Percentiles rank a stretch among this genome's conserved stretches.
phyloP scores from a whole-genome alignment of 768 basidiomycete species.

The Gelatoporia subvermispora region DNA sequence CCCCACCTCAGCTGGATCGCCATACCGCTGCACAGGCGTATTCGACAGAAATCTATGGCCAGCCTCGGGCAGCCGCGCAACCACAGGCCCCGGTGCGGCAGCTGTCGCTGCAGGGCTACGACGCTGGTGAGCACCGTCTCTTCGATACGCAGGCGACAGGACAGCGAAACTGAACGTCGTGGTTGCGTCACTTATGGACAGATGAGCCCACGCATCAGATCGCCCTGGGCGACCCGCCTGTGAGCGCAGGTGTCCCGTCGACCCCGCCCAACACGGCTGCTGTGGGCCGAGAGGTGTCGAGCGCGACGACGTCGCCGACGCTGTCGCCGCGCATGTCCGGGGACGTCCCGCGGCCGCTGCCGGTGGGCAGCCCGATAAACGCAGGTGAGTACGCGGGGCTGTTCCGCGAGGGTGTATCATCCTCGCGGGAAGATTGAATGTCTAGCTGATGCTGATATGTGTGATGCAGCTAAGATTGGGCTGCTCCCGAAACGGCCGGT shows the following conservation, averaged over 20 bases:
- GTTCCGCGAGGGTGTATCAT: too few species aligned
- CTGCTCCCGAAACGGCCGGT: constrained; percentile 73
- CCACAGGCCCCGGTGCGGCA: neutral
- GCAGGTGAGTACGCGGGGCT: constrained; percentile 13
- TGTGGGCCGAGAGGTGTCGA: neutral
- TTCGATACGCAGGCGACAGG: neutral
- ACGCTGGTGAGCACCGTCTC: constrained; percentile 8
- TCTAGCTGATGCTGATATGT: neutral
- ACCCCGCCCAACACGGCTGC: constrained; percentile 2
- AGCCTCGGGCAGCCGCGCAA: constrained; percentile 1
- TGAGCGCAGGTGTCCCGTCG: neutral
- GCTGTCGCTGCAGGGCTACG: constrained; percentile 14
- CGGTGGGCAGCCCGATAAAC: constrained; percentile 22
- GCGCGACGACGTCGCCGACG: constrained; percentile 2
- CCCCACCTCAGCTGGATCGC: constrained; percentile 14
- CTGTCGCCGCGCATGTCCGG: constrained; percentile 13
- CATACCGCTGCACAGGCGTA: constrained; percentile 22
- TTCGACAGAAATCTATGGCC: constrained; percentile 14
- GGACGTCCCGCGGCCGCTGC: constrained; percentile 19
- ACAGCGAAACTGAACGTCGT: too few species aligned
- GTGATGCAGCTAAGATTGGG: constrained; percentile 53
- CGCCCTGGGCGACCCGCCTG: neutral
- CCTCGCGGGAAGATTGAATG: too few species aligned
- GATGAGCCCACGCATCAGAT: too few species aligned
- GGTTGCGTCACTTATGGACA: too few species aligned